These are phyloP conservation scores for Microbotryum intermedium DNA, from an alignment of 1,284 basidiomycete species.

Conservation along the genomic window DNA sequence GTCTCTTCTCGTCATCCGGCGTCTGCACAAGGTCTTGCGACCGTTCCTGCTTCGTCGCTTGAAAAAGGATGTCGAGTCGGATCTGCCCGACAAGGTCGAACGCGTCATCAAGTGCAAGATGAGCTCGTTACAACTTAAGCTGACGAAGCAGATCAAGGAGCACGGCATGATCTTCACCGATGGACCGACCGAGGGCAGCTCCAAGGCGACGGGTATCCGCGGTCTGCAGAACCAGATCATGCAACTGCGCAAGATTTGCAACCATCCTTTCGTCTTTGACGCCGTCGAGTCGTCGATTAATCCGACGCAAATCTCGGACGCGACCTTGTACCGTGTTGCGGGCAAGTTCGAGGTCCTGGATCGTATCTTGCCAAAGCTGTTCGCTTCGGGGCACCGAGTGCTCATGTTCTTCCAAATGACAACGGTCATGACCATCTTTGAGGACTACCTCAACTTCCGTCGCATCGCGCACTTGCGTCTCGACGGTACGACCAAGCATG, in stretches of 20 bases:
- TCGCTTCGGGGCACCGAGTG: slow-evolving; percentile 82
- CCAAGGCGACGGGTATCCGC: slow-evolving; percentile 35
- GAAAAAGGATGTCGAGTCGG: slow-evolving; percentile 98
- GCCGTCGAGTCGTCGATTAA: slow-evolving; percentile 90
- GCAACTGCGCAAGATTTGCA: slow-evolving; percentile 98
- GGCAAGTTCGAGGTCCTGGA: slow-evolving; percentile 96
- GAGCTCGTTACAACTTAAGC: slow-evolving; percentile 85
- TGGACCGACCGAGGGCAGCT: slow-evolving; percentile 8
- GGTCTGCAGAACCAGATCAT: slow-evolving; percentile 91
- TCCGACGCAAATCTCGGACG: slow-evolving; percentile 73
- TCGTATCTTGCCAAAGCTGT: slow-evolving; percentile 90
- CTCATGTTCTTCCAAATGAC: slow-evolving; percentile 99
- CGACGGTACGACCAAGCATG: slow-evolving; percentile 96
- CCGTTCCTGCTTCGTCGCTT: slow-evolving; percentile 92
- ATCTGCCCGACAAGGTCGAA: slow-evolving; percentile 97
- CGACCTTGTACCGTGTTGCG: slow-evolving; percentile 67
- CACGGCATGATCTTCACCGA: slow-evolving; percentile 68
- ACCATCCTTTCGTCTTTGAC: slow-evolving; percentile 93
- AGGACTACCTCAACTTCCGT: slow-evolving; percentile 90
- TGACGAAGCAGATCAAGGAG: slow-evolving; percentile 98
- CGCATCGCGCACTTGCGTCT: slow-evolving; percentile 86
- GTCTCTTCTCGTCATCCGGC: slow-evolving; percentile 91
- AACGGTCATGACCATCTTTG: slow-evolving; percentile 98
- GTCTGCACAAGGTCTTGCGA: slow-evolving; percentile 94
- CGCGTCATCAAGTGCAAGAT: slow-evolving; percentile 98